Conservation (phyloP, 2,329 filamentous ascomycete species). For the Pyrenophora seminiperda region DNA sequence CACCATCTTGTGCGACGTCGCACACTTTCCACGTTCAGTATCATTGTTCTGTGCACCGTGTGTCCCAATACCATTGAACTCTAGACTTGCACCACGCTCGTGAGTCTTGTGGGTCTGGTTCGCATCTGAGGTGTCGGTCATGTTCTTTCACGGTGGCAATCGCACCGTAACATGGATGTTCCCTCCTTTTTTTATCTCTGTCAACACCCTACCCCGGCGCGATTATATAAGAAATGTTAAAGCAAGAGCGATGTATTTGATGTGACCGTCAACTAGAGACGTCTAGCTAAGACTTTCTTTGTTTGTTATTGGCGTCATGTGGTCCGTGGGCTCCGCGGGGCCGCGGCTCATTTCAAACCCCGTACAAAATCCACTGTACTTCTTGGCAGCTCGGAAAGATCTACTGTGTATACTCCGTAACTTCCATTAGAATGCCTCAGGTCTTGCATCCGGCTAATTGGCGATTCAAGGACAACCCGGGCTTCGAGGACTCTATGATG, state of each 20-base stretch:
- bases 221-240: not conserved
- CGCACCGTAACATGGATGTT: not conserved
- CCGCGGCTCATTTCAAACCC: not conserved
- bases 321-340: not conserved
- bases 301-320: not conserved
- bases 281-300: too few species aligned
- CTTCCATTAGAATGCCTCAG: too few species aligned
- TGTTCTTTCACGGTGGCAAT: not conserved
- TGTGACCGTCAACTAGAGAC: not conserved
- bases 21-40: not conserved
- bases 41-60: not conserved
- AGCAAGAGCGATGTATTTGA: too few species aligned
- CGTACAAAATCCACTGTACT: not conserved
- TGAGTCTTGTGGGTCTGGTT: not conserved
- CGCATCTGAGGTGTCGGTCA: not conserved
- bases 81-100: not conserved
- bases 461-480: too few species aligned
- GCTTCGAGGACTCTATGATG: too few species aligned
- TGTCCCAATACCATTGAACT: not conserved
- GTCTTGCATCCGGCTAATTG: too few species aligned
- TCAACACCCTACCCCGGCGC: not conserved
- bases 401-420: too few species aligned
- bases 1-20: slow-evolving; percentile 11
- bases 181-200: not conserved
- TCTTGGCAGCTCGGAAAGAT: too few species aligned